Base-by-base conservation (phyloP, 2,329 filamentous ascomycete species). In the Aureobasidium sp. region DNA sequence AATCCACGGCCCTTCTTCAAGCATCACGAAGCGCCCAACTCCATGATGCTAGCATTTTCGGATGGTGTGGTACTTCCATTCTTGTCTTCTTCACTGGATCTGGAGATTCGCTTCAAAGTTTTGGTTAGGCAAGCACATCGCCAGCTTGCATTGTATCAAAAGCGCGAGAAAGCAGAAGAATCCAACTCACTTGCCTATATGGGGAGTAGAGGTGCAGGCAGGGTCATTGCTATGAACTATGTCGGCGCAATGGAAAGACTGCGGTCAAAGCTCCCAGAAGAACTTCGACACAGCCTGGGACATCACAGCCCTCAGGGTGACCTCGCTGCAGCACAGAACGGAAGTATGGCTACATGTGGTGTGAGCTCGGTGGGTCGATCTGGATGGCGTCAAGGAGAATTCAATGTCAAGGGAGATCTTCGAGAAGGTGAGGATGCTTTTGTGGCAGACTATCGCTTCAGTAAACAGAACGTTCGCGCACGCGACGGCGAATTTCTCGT, bases 31-130 rank as follows among this genome's bases (percentile, higher is more conserved):
- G 68, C 71, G 1, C 69, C 76, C 0, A 74, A 79, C 36, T 75
- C 72, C 32, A 75, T 77, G 61, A 79, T 79, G 77, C 69, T 80
- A 3, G 74, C 76, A 6, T 80, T 80, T 67, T 73, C 71, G 65
- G 77, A 79, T 49, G 77, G 77, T 6, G 74, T 80, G 49, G 66
- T 75, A 1, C 71, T 80, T 63, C 77, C 77, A 0, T 78, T 76
- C 63, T 64, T 79, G 0, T 71, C 71, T 3, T 70, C 71, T 0
- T 44, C 63, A 3, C 66, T 79, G 0, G 67, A 70, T 0, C 62
- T 78, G 0, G 72, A 74, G 39, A 67, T 68, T 5, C 69, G 78
- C 0, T 72, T 80, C 62, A 68, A 64, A 34, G 66, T 79, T 0
- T 67, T 77, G 2, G 74, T 74, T 0, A 67, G 68, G 30, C 71